Conservation (phyloP, 495 filamentous ascomycete species). For the Tuber microsphaerosporum region DNA sequence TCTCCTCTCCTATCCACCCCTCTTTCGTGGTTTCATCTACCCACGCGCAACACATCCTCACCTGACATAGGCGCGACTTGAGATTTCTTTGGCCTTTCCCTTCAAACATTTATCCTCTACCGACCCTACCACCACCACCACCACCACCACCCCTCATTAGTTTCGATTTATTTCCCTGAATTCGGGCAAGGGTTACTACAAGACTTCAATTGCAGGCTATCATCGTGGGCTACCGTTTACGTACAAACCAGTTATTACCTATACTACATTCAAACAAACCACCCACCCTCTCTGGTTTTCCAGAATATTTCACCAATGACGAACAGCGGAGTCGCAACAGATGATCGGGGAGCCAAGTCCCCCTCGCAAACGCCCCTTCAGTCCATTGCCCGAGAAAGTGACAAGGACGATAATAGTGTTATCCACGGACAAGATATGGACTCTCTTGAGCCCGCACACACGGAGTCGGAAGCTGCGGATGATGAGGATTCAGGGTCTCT, state of each 20-base stretch:
- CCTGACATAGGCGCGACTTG: constrained; percentile 32
- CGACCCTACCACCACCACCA: neutral
- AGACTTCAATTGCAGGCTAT: neutral
- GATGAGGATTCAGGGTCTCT: neutral
- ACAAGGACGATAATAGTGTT: constrained; percentile 7
- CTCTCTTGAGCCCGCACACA: neutral
- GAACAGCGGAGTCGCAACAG: constrained; percentile 35
- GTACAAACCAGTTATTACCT: neutral
- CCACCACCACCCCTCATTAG: neutral
- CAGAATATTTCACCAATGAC: constrained; percentile 32
- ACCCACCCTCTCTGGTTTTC: neutral
- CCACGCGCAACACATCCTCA: constrained; percentile 24
- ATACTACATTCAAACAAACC: neutral
- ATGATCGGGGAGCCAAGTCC: constrained; percentile 13
- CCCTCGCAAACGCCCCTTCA: neutral
- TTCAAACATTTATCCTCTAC: constrained; percentile 10
- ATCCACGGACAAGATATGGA: constrained; percentile 23
- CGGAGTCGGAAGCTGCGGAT: neutral
- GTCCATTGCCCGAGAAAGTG: neutral
- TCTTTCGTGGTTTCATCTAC: constrained; percentile 29
- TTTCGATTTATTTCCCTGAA: neutral
- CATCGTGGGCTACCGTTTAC: neutral
- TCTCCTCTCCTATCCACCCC: constrained; percentile 19
- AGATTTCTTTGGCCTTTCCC: constrained; percentile 18
- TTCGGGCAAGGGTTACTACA: neutral